Conservation (phyloP, 1,284 basidiomycete genomes). For the Somion occarium region DNA sequence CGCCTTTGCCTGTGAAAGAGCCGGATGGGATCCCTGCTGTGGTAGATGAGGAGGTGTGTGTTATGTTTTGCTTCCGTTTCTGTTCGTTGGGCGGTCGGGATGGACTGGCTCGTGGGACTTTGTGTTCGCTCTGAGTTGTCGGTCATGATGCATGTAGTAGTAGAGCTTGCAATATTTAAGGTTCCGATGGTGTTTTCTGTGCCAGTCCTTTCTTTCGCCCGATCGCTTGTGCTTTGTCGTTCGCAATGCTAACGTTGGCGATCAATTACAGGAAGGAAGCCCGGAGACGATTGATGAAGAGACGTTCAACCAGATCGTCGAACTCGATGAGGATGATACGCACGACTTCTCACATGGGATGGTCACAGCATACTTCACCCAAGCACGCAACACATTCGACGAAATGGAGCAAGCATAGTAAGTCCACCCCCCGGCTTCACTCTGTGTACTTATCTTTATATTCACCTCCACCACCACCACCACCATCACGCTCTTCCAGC, state of each 20-base stretch:
- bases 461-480: too few relatives aligned
- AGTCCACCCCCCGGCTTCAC: slow-evolving; percentile 29
- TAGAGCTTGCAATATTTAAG: background rate
- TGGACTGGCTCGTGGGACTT: background rate
- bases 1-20: background rate
- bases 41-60: background rate
- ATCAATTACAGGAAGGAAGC: background rate
- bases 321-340: slow-evolving; percentile 84
- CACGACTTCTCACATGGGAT: slow-evolving; percentile 77
- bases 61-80: background rate
- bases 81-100: background rate
- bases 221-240: too few relatives aligned
- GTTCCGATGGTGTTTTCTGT: background rate
- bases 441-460: slow-evolving; percentile 1
- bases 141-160: background rate
- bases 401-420: slow-evolving; percentile 80
- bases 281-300: slow-evolving; percentile 62
- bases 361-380: slow-evolving; percentile 77
- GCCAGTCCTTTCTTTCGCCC: too few relatives aligned
- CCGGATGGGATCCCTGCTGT: background rate
- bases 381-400: slow-evolving; percentile 71
- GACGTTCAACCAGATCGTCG: slow-evolving; percentile 81
- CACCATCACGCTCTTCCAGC: too few relatives aligned
- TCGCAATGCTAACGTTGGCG: too few relatives aligned
- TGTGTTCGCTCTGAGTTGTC: background rate